Percentiles rank a stretch among this genome's conserved stretches.
phyloP scores from a whole-genome alignment of 2,329 filamentous ascomycete genomes.

The Emergomyces orientalis region DNA sequence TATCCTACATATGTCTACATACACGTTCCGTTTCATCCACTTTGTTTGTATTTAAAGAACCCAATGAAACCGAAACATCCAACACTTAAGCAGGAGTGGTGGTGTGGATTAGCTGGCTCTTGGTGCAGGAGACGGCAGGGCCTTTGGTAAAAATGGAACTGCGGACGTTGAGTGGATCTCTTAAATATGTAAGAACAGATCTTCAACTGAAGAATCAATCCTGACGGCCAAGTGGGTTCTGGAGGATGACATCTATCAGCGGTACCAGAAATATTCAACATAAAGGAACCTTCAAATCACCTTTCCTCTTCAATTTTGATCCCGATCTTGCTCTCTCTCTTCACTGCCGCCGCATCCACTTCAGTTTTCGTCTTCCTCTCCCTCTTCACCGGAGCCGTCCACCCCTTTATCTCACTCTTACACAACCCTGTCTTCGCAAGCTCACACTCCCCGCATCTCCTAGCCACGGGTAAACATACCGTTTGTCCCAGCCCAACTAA shows the following conservation, averaged over 20 bases:
- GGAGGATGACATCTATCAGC: not conserved
- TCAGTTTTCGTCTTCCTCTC: conserved; percentile 30
- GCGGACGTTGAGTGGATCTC: no score
- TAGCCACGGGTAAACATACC: conserved; percentile 69
- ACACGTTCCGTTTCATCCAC: not conserved
- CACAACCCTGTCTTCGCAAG: conserved; percentile 69
- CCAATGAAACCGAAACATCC: not conserved
- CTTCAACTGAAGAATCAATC: not conserved
- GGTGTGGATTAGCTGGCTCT: not conserved
- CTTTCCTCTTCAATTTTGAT: conserved; percentile 21
- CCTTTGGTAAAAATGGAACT: no score
- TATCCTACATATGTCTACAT: not conserved
- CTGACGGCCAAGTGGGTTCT: no score
- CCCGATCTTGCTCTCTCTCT: conserved; percentile 12
- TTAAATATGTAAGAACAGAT: not conserved
- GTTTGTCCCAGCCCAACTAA: conserved; percentile 83
- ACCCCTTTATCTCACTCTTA: conserved; percentile 57
- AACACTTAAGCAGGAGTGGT: not conserved
- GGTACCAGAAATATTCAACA: not conserved
- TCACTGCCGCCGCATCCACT: conserved; percentile 10
- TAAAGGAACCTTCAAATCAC: not conserved
- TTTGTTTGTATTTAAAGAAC: not conserved
- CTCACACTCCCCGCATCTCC: conserved; percentile 77
- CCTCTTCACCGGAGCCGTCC: conserved; percentile 49
- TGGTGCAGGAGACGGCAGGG: not conserved